A percentile compares a stretch with the other conserved stretches of the same genome.
Conservation (phyloP, 441 rosid genomes). For the Capsella rubella region DNA sequence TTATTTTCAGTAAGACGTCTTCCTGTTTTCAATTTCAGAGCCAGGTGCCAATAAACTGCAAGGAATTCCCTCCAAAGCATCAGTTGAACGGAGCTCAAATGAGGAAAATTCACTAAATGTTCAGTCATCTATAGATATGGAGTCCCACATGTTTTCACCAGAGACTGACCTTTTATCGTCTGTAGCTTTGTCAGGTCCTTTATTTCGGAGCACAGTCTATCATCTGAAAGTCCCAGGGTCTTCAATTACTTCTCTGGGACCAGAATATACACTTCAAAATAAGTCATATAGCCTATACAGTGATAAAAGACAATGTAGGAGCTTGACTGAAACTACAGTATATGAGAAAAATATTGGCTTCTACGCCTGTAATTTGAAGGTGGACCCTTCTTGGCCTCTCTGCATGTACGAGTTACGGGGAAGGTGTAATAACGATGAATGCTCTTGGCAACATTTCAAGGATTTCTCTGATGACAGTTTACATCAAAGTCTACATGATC, state of each 20-base stretch:
- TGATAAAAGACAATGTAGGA: conserved; percentile 45
- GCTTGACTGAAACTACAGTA: conserved; percentile 43
- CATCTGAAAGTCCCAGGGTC: conserved; percentile 58
- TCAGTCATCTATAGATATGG: conserved; percentile 44
- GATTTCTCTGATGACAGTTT: conserved; percentile 53
- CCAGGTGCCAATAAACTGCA: conserved; percentile 53
- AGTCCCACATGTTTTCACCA: conserved; percentile 41
- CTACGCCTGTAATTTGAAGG: conserved; percentile 56
- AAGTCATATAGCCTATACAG: conserved; percentile 41
- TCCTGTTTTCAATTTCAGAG: conserved; percentile 36
- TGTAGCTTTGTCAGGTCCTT: conserved; percentile 50
- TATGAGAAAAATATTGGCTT: conserved; percentile 56
- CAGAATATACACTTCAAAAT: conserved; percentile 46
- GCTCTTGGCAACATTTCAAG: conserved; percentile 93
- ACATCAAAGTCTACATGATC: conserved; percentile 44
- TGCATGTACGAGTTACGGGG: conserved; percentile 97
- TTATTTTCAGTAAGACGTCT: conserved; percentile 25
- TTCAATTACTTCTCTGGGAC: conserved; percentile 37
- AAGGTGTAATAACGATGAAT: conserved; percentile 92
- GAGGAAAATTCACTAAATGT: conserved; percentile 37
- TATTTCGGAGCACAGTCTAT: conserved; percentile 59
- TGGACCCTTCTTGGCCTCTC: conserved; percentile 89
- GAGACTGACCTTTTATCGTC: conserved; percentile 40
- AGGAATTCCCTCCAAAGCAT: conserved; percentile 49
- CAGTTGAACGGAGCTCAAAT: conserved; percentile 37